These are phyloP conservation scores for Seminavis robusta DNA, from an alignment of 108 stramenopile species.

Conservation along the genomic window DNA sequence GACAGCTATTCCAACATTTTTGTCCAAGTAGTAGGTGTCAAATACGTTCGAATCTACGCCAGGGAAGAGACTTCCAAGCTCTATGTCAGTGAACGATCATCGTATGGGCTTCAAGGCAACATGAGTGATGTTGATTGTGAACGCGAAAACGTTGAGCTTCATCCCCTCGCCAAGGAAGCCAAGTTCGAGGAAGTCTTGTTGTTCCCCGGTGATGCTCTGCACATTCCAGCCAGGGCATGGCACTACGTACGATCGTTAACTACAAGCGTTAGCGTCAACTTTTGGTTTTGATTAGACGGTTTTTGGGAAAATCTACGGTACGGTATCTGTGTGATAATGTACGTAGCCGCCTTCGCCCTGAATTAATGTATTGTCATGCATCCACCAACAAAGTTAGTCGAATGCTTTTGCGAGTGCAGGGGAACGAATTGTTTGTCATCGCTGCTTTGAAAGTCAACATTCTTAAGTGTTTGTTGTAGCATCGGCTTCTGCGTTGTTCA, in stretches of 20 bases:
- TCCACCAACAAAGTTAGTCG: too few species aligned
- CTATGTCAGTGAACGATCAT: conserved; percentile 36
- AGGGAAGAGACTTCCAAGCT: conserved; percentile 27
- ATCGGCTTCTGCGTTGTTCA: too few species aligned
- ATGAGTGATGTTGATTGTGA: conserved; percentile 68
- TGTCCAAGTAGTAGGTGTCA: conserved; percentile 72
- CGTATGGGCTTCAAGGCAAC: conserved; percentile 49
- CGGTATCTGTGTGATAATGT: too few species aligned
- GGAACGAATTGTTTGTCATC: too few species aligned
- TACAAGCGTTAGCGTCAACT: conserved; percentile 53
- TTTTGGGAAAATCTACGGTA: too few species aligned
- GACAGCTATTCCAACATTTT: conserved; percentile 80
- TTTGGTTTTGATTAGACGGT: conserved; percentile 49
- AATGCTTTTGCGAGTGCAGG: too few species aligned
- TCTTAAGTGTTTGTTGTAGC: too few species aligned
- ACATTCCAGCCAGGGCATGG: conserved; percentile 60
- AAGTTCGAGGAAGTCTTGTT: conserved; percentile 38
- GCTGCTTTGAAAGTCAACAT: too few species aligned
- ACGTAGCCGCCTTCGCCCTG: too few species aligned
- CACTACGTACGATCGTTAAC: conserved; percentile 58
- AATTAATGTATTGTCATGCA: too few species aligned
- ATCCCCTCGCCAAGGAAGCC: conserved; percentile 33
- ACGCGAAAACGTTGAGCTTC: conserved; percentile 37
- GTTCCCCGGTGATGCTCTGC: conserved; percentile 62
- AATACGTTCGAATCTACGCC: conserved; percentile 75